Evolutionary conservation across 176 grass and related monocot species (phyloP), one percentile per base, ranked within the genome.

Genomic region (Cenchrus fungigraminus): DNA sequence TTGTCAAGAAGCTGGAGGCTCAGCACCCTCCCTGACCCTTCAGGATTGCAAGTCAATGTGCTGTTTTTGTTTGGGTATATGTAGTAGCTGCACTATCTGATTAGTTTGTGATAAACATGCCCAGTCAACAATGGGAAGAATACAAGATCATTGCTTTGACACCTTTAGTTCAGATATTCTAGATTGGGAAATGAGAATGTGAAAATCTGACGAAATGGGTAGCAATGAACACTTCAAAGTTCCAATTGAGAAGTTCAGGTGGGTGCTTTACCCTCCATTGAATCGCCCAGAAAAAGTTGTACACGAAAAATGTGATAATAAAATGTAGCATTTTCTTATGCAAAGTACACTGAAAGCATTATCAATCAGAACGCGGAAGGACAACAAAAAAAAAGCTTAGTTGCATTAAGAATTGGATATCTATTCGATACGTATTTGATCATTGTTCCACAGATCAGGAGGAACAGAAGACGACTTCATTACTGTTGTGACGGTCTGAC

Each of bases 1-100:
- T 95, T 65, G 20, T 98, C 40, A 86, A 20, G 84, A 95, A 85
- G 76, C 87, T 98, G 17, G 87, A 90, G 88, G 79, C 88, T 12
- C 76, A 91, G 7, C 81, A 85, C 49, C 85, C 87, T 62, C 75
- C 74, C 12, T 90, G 78, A 89, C 15, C 44, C 49, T 56, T 20
- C 12, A 63, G 2, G 0, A 61, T 57, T 31, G 19, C 71, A 56
- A 20, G 34, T 42, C 46, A 66, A 5, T 76, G 12, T 10, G 2
- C 6, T 62, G 25, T 59, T 74, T 51, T 15, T 63, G 54, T 77
- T 44, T 67, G 19, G 6, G 34, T 49, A 81, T 25, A 20, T 28
- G n/a, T 14, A 8, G 57, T 19, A 73, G 10, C 77, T 57, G 1
- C 13, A 20, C 5, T 32, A 20, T 59, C 53, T 53, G 4, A 31